Percentiles rank a stretch among this genome's conserved stretches.
Evolutionary conservation across 768 basidiomycete genomes (phyloP).

Genomic region (Russula sp.): DNA sequence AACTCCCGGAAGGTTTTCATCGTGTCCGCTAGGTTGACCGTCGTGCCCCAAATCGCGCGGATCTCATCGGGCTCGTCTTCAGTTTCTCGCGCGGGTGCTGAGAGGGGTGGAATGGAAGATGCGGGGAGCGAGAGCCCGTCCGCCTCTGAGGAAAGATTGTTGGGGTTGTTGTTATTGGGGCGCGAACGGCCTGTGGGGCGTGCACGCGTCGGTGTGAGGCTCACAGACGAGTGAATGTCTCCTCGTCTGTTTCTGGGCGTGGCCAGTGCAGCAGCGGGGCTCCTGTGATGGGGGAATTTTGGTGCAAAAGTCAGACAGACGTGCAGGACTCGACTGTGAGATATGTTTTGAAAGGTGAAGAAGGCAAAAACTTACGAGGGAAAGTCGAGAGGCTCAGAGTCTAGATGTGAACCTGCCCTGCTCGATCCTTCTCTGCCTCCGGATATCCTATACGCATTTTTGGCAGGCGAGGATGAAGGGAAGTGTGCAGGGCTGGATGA

Average conservation of each 20-base stretch:
- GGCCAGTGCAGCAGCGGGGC: conserved; percentile 45
- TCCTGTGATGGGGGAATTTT: conserved; percentile 38
- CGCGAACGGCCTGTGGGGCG: conserved; percentile 42
- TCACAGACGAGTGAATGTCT: conserved; percentile 84
- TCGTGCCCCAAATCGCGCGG: conserved; percentile 96
- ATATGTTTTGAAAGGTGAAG: no score
- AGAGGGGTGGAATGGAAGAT: conserved; percentile 55
- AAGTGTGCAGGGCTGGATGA: conserved; percentile 37
- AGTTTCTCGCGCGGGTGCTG: conserved; percentile 57
- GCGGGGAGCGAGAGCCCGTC: conserved; percentile 54
- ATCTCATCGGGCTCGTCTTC: conserved; percentile 83
- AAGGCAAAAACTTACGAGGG: conserved; percentile 53
- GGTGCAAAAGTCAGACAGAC: background rate
- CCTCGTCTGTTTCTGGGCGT: conserved; percentile 78
- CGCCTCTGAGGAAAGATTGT: conserved; percentile 60
- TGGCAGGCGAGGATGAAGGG: conserved; percentile 34
- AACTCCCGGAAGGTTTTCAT: conserved; percentile 91
- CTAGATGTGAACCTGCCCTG: conserved; percentile 32
- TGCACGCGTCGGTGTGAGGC: conserved; percentile 48
- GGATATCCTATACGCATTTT: conserved; percentile 31
- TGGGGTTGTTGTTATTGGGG: conserved; percentile 40
- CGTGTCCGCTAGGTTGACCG: conserved; percentile 85
- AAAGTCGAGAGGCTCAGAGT: conserved; percentile 66
- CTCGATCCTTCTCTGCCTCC: conserved; percentile 26
- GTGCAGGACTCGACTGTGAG: background rate